Evolutionary conservation across 2,329 filamentous ascomycete species (phyloP).

Genomic region (Dryadomyces sulphureus): DNA sequence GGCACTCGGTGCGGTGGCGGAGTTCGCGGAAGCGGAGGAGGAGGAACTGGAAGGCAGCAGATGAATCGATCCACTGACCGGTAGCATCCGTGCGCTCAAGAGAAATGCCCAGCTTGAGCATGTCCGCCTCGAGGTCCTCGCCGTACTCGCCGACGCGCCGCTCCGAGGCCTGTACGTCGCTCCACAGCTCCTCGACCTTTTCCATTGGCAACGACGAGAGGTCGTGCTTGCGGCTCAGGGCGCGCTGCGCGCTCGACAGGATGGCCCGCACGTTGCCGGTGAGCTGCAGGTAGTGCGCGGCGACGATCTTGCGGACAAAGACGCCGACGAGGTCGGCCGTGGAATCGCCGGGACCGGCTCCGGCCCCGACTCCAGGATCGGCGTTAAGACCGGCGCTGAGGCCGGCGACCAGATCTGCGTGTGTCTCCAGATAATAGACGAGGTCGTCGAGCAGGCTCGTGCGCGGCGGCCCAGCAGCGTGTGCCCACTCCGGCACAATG

Average conservation of each 20-base stretch:
- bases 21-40: conserved; percentile 12
- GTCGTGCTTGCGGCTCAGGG: conserved; percentile 14
- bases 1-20: conserved; percentile 11
- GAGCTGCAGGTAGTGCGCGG: conserved; percentile 13
- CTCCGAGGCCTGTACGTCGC: conserved; percentile 15
- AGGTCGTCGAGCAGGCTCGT: conserved; percentile 13
- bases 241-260: conserved; percentile 12
- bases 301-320: conserved; percentile 14
- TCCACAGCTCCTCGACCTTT: conserved; percentile 15
- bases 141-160: conserved; percentile 14
- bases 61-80: conserved; percentile 9
- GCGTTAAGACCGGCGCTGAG: no score
- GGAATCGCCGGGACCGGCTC: no score
- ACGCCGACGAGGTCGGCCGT: conserved; percentile 7
- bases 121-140: conserved; percentile 14
- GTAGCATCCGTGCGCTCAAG: no score
- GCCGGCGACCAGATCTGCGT: conserved; percentile 7
- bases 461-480: conserved; percentile 7
- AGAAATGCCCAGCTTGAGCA: conserved; percentile 14
- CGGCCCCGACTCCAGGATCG: no score
- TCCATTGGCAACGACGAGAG: conserved; percentile 9
- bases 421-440: conserved; percentile 12
- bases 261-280: conserved; percentile 12
- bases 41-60: conserved; percentile 13
- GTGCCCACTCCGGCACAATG: conserved; percentile 12